Evolutionary conservation across 768 basidiomycete species (phyloP), one percentile per base, ranked within the genome.

Genomic region (Phanerodontia chrysosporium): DNA sequence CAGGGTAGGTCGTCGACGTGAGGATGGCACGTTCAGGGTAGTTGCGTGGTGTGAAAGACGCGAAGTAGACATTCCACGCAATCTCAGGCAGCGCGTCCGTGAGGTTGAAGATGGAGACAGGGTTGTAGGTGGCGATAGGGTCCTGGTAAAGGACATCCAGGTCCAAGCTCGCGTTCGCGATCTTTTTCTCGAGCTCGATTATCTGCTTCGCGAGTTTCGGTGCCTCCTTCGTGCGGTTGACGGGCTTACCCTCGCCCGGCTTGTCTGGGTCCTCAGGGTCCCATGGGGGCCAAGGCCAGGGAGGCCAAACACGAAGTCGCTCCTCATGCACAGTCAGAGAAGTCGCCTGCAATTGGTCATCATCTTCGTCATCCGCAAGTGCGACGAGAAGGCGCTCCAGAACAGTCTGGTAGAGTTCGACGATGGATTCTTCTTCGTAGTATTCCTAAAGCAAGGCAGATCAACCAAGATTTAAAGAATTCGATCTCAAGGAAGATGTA

Each of bases 271-370:
- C 83, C 29, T 85, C 84, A 25, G 73, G 84, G 45, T 80, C 86
- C 89, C 90, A 94, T 5, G 93, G 92, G 67, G 90, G 89, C 89
- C 89, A 88, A 16, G 89, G 86, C 87, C 88, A 86, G 39, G 87
- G 87, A 45, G 89, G 90, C 89, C 87, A 90, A 28, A 82, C 75
- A 49, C 74, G 78, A 64, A 55, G 67, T 8, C 64, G 73, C 61
- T 77, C 76, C 51, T 75, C 76, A 55, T 79, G 76, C 54, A 62
- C 74, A 52, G 49, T 51, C 51, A 70, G 65, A 62, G 25, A 71
- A 62, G 52, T 22, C 52, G 57, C 51, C 51, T 57, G 49, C 45
- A 46, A 51, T 49, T 32, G 24, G 1, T 35, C 21, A 45, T 76
- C 72, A 49, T 84, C 80, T 4, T 77, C 64, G 18, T 80, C 77